Conservation (phyloP, 371 early-diverging fungal genomes). For the Scutellospora calospora region DNA sequence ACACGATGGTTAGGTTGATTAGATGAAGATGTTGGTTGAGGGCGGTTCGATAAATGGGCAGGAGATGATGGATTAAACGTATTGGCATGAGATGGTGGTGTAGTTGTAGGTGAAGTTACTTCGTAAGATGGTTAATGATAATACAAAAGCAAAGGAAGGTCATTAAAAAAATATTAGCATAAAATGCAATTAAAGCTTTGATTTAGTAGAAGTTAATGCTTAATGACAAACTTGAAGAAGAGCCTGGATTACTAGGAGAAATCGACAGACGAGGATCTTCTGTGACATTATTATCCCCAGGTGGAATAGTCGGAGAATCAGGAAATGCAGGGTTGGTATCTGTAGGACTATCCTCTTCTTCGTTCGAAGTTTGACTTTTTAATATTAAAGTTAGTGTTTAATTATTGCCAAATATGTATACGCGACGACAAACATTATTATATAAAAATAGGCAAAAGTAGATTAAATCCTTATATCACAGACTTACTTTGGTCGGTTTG, state of each 20-base stretch:
- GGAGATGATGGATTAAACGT: neutral
- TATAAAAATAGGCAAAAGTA: no score
- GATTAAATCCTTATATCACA: no score
- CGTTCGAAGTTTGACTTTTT: neutral
- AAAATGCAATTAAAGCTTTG: neutral
- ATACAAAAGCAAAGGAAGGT: neutral
- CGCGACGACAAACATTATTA: no score
- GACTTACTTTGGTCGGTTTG: no score
- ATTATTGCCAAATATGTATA: no score
- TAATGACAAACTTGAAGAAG: neutral
- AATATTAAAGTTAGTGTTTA: no score
- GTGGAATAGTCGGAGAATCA: conserved; percentile 23
- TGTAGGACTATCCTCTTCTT: conserved; percentile 2
- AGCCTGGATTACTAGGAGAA: neutral
- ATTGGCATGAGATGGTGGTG: neutral
- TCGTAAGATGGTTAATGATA: neutral
- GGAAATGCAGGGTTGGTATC: neutral
- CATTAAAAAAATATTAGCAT: neutral
- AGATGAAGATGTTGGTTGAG: neutral
- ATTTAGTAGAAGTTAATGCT: neutral
- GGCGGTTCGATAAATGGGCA: neutral
- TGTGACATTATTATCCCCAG: conserved; percentile 6
- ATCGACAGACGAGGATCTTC: neutral
- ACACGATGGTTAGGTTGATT: neutral
- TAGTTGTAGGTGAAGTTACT: neutral